A percentile compares a stretch with the other conserved stretches of the same genome.
phyloP scores from a whole-genome alignment of 148 eudicot genomes.

The Rhododendron mucronatum region DNA sequence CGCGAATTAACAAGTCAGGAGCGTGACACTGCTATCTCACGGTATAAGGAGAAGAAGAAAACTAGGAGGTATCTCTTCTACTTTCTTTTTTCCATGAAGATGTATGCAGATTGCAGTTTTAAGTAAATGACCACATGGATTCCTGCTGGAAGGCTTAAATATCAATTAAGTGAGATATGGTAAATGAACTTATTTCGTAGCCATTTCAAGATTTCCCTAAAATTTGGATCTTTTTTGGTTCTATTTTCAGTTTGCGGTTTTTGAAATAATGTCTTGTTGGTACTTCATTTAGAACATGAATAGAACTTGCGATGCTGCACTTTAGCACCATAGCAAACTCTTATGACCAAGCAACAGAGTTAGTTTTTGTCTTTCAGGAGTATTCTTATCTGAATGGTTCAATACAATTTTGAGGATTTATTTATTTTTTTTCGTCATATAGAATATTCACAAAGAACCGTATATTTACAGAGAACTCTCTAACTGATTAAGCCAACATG shows the following conservation, averaged over 20 bases:
- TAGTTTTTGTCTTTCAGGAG: not conserved
- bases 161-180: too few relatives aligned
- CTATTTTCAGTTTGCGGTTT: not conserved
- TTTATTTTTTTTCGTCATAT: too few relatives aligned
- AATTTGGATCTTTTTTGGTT: not conserved
- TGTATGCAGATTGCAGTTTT: not conserved
- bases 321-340: not conserved
- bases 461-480: not conserved
- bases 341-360: not conserved
- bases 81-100: not conserved
- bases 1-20: conserved; percentile 55
- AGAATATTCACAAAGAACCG: not conserved
- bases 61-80: conserved; percentile 56
- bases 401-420: not conserved
- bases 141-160: not conserved
- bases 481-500: not conserved
- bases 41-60: conserved; percentile 88
- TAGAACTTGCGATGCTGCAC: not conserved
- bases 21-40: conserved; percentile 62
- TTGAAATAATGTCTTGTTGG: not conserved
- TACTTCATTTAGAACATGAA: not conserved
- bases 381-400: not conserved
- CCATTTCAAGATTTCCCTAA: not conserved
- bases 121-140: not conserved
- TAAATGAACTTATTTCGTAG: not conserved